Evolutionary conservation across 2,329 filamentous ascomycete species (phyloP).

Genomic region (Clarireedia hainanense): DNA sequence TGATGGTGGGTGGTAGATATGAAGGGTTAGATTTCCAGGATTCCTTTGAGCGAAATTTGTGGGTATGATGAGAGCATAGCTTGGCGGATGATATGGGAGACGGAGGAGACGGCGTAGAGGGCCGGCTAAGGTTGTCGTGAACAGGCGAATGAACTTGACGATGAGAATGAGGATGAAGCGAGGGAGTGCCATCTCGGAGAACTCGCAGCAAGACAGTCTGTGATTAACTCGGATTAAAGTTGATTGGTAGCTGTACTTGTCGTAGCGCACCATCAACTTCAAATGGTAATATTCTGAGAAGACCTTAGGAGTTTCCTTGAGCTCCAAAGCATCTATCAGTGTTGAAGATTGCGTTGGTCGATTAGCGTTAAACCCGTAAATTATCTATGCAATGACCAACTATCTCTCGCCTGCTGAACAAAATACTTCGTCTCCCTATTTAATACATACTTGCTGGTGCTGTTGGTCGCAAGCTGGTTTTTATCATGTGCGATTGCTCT

Average conservation of each 20-base stretch:
- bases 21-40: background rate
- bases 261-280: background rate
- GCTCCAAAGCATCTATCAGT: too few relatives aligned
- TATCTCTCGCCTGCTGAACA: too few relatives aligned
- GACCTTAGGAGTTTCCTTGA: too few relatives aligned
- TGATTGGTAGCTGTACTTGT: background rate
- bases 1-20: background rate
- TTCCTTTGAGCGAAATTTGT: background rate
- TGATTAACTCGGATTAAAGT: background rate
- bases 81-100: background rate
- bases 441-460: too few relatives aligned
- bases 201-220: background rate
- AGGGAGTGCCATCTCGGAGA: background rate
- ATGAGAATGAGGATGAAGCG: constrained; percentile 2
- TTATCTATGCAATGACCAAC: too few relatives aligned
- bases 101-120: background rate
- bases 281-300: too few relatives aligned
- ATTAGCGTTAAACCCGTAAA: too few relatives aligned
- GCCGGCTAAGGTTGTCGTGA: background rate
- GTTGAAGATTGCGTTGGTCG: too few relatives aligned
- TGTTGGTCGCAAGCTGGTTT: too few relatives aligned
- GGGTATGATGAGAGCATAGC: background rate
- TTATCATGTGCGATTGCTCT: too few relatives aligned
- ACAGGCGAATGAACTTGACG: constrained; percentile 1
- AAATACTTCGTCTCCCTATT: too few relatives aligned